Evolutionary conservation across 768 basidiomycete genomes (phyloP).

Genomic region (Russula compacta): DNA sequence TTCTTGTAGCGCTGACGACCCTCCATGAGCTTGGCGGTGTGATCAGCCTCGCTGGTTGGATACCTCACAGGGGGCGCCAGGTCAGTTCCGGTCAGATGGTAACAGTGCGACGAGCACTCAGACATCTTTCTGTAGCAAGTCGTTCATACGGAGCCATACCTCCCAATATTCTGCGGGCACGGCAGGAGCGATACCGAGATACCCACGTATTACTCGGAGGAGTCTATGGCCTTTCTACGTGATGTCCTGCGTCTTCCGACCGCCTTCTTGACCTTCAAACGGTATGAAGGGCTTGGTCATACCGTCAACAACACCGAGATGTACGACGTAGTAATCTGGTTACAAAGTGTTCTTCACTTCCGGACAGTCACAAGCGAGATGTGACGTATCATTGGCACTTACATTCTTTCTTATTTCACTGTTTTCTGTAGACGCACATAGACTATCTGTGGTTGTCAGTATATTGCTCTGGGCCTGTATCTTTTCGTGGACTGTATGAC

Average conservation of each 20-base stretch:
- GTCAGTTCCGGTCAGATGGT: conserved; percentile 21
- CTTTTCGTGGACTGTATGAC: not conserved
- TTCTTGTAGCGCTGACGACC: conserved; percentile 33
- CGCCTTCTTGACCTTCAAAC: conserved; percentile 21
- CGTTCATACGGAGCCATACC: conserved; percentile 26
- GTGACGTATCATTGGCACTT: not conserved
- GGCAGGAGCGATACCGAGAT: conserved; percentile 33
- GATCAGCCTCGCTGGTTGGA: conserved; percentile 39
- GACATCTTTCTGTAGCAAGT: conserved; percentile 24
- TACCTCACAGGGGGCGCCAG: conserved; percentile 31
- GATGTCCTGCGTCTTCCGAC: conserved; percentile 23
- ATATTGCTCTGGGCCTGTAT: not conserved
- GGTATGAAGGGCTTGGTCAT: conserved; percentile 30
- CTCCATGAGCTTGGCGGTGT: conserved; percentile 37
- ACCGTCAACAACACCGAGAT: conserved; percentile 30
- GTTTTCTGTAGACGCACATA: not conserved
- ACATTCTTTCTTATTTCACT: not conserved
- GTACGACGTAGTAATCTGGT: conserved; percentile 29
- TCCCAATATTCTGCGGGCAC: conserved; percentile 38
- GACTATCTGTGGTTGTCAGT: not conserved
- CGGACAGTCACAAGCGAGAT: not conserved
- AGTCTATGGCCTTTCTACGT: conserved; percentile 28
- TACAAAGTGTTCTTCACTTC: conserved; percentile 7
- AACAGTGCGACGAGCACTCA: not conserved
- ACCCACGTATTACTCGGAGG: conserved; percentile 29